phyloP scores from a whole-genome alignment of 495 filamentous ascomycete species.

The Penicillium argentinense region DNA sequence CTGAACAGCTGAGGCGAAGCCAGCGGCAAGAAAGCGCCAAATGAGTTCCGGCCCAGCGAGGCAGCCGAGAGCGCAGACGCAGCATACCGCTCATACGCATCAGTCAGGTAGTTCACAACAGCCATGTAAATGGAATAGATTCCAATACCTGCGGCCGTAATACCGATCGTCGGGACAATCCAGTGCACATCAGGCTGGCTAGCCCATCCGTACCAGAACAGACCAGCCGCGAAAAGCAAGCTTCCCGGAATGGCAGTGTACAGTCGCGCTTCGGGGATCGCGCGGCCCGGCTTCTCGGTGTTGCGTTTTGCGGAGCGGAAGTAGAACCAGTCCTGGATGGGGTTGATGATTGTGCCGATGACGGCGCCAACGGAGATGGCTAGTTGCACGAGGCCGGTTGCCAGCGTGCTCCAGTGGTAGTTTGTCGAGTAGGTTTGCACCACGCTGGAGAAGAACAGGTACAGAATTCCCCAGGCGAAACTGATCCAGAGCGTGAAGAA shows the following conservation, averaged over 20 bases:
- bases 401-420: slow-evolving; percentile 35
- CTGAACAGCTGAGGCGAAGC: slow-evolving; percentile 39
- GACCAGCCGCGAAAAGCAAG: slow-evolving; percentile 38
- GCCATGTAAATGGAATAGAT: slow-evolving; percentile 50
- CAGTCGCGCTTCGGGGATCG: slow-evolving; percentile 43
- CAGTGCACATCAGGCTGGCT: slow-evolving; percentile 33
- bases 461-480: slow-evolving; percentile 54
- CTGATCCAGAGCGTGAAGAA: slow-evolving; percentile 54
- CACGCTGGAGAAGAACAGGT: slow-evolving; percentile 44
- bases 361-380: slow-evolving; percentile 44
- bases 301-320: slow-evolving; percentile 29
- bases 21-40: slow-evolving; percentile 38
- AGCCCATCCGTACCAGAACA: slow-evolving; percentile 47
- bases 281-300: slow-evolving; percentile 24
- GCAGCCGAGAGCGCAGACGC: slow-evolving; percentile 38
- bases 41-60: slow-evolving; percentile 34
- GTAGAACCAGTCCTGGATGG: slow-evolving; percentile 40
- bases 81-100: slow-evolving; percentile 45
- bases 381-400: slow-evolving; percentile 39
- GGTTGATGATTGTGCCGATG: slow-evolving; percentile 43
- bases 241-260: slow-evolving; percentile 42
- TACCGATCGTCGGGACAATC: slow-evolving; percentile 42
- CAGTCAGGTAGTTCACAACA: slow-evolving; percentile 47
- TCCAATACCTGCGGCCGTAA: slow-evolving; percentile 34
- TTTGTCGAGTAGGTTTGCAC: slow-evolving; percentile 38